Conservation (phyloP, 495 filamentous ascomycete genomes). For the Trichoderma gamsii region DNA sequence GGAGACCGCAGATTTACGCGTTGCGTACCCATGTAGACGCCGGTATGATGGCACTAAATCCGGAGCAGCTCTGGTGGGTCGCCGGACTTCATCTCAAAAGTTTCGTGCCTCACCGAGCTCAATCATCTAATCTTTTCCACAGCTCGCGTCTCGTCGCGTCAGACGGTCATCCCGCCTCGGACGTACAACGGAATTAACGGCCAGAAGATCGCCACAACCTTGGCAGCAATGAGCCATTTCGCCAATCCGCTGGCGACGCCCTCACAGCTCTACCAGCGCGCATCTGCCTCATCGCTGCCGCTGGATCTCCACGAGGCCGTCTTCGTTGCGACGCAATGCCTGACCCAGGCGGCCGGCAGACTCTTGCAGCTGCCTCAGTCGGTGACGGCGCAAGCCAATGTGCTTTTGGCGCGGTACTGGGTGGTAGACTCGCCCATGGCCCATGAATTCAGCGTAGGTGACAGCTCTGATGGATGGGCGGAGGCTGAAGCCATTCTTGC, state of each 20-base stretch:
- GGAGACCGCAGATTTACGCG: background rate
- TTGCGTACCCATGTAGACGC: background rate
- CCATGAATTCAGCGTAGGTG: slow-evolving; percentile 42
- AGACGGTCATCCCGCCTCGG: background rate
- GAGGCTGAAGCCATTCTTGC: slow-evolving; percentile 12
- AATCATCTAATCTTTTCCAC: background rate
- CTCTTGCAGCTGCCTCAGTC: slow-evolving; percentile 83
- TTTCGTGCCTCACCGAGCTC: background rate
- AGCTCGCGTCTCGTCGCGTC: background rate
- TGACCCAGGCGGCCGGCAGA: slow-evolving; percentile 84
- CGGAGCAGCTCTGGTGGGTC: slow-evolving; percentile 9
- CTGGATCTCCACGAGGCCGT: slow-evolving; percentile 69
- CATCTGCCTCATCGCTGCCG: slow-evolving; percentile 59
- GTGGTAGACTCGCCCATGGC: slow-evolving; percentile 45
- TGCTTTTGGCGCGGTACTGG: slow-evolving; percentile 88
- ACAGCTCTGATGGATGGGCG: background rate
- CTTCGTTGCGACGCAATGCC: slow-evolving; percentile 59
- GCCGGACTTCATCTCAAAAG: background rate
- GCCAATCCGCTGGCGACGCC: slow-evolving; percentile 82
- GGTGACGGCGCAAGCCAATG: slow-evolving; percentile 78
- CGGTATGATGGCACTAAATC: background rate
- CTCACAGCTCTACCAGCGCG: slow-evolving; percentile 58
- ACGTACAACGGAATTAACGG: background rate
- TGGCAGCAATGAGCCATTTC: slow-evolving; percentile 48
- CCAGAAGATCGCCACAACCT: background rate